Conservation (phyloP, 2,329 filamentous ascomycete genomes). For the Westerdykella ornata region DNA sequence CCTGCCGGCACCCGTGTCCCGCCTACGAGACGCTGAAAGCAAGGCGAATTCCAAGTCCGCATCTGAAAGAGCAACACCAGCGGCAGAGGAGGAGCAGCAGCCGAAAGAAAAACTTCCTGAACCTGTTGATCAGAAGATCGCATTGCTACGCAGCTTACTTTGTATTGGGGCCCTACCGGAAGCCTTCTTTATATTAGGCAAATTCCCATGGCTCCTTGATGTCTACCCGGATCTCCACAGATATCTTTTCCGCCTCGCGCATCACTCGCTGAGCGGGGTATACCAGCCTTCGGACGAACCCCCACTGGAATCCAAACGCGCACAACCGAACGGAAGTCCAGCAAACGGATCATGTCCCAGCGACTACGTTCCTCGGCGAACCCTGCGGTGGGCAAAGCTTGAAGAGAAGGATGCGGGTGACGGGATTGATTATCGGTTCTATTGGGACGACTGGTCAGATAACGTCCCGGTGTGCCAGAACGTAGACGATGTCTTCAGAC, state of each 20-base stretch:
- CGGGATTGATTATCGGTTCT: conserved; percentile 75
- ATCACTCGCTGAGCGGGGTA: conserved; percentile 74
- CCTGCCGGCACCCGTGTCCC: conserved; percentile 41
- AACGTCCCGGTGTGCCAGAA: conserved; percentile 86
- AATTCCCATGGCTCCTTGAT: conserved; percentile 88
- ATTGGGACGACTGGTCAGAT: conserved; percentile 96
- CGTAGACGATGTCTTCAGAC: conserved; percentile 81
- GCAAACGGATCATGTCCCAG: conserved; percentile 55
- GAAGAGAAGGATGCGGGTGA: conserved; percentile 71
- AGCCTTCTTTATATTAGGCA: conserved; percentile 82
- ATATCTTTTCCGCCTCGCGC: conserved; percentile 75
- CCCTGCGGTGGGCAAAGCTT: conserved; percentile 75
- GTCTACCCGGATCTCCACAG: conserved; percentile 74
- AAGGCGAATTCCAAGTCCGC: conserved; percentile 35
- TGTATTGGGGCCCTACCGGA: conserved; percentile 90
- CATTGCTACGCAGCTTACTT: conserved; percentile 75
- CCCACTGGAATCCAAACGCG: conserved; percentile 35
- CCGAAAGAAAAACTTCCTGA: conserved; percentile 55
- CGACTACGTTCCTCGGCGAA: conserved; percentile 56
- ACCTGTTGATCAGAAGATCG: conserved; percentile 80
- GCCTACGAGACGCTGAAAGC: conserved; percentile 53
- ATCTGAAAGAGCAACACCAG: conserved; percentile 41
- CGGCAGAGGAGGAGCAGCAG: conserved; percentile 35
- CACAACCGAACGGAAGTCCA: conserved; percentile 37
- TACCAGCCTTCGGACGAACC: conserved; percentile 45